phyloP scores from a whole-genome alignment of 306 rosid species.

The Quercus glauca region DNA sequence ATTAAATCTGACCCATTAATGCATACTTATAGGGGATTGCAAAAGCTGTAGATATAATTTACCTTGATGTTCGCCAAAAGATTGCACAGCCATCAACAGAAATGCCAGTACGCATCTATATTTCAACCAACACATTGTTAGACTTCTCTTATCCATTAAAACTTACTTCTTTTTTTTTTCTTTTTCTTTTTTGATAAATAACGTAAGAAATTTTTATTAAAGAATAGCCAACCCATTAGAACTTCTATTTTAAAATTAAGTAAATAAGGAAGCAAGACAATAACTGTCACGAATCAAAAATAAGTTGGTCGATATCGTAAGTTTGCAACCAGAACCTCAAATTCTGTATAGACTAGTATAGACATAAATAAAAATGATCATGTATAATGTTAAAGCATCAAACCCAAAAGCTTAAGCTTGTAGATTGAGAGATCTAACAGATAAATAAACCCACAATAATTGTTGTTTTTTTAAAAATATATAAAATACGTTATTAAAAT shows the following conservation, averaged over 20 bases:
- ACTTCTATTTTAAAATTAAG: background rate
- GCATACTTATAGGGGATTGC: background rate
- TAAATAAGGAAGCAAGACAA: background rate
- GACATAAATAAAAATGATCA: background rate
- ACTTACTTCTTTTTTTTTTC: background rate
- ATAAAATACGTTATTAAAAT: no score
- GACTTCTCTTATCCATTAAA: constrained; percentile 20
- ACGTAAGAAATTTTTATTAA: no score
- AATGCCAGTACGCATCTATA: constrained; percentile 88
- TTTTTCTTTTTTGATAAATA: background rate
- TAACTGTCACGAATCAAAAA: background rate
- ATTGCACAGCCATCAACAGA: constrained; percentile 91
- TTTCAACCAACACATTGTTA: constrained; percentile 37
- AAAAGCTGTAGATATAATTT: constrained; percentile 10
- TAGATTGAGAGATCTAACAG: background rate
- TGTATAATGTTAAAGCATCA: background rate
- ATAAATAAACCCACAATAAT: no score
- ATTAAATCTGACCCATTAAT: background rate
- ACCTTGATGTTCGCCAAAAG: constrained; percentile 93
- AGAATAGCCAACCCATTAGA: background rate
- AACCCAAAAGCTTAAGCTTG: background rate
- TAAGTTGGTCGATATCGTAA: background rate
- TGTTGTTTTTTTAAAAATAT: no score
- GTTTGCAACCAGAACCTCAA: background rate
- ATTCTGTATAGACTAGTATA: background rate